phyloP scores from a whole-genome alignment of 345 rosid species.

The Fremontodendron californicum region DNA sequence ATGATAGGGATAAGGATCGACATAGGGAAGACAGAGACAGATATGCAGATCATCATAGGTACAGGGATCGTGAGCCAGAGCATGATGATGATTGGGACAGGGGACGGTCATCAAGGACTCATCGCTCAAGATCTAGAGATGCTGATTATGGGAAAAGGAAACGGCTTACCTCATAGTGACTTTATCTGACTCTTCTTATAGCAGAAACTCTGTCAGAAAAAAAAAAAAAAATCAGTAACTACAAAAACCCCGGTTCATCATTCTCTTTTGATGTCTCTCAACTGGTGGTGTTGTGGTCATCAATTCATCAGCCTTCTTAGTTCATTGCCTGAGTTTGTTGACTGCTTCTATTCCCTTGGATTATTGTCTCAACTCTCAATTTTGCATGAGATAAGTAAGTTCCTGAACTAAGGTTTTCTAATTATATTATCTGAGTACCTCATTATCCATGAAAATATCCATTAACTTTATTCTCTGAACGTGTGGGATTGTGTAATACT shows the following conservation, averaged over 20 bases:
- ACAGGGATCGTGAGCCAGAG: not conserved
- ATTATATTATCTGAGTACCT: not conserved
- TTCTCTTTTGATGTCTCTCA: not conserved
- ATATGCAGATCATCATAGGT: not conserved
- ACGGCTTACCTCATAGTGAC: not conserved
- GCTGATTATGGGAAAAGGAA: not conserved
- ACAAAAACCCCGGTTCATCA: not conserved
- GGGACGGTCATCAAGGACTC: not conserved
- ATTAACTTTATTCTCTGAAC: not conserved
- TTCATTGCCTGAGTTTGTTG: not conserved
- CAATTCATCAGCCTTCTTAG: not conserved
- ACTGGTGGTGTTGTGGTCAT: too few species aligned
- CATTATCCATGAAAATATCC: not conserved
- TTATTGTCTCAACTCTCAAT: not conserved
- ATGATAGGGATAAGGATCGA: not conserved
- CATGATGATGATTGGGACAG: conserved; percentile 1
- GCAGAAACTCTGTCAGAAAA: not conserved
- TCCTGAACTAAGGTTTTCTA: not conserved
- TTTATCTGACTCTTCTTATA: not conserved
- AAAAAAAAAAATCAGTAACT: not conserved
- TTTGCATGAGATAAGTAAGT: not conserved
- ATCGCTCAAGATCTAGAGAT: too few species aligned
- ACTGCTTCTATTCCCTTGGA: not conserved
- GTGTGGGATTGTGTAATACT: not conserved
- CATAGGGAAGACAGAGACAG: not conserved